A percentile compares a stretch with the other conserved stretches of the same genome.
Evolutionary conservation across 164 flowering plant genomes (phyloP).

Genomic region (Houttuynia cordata): DNA sequence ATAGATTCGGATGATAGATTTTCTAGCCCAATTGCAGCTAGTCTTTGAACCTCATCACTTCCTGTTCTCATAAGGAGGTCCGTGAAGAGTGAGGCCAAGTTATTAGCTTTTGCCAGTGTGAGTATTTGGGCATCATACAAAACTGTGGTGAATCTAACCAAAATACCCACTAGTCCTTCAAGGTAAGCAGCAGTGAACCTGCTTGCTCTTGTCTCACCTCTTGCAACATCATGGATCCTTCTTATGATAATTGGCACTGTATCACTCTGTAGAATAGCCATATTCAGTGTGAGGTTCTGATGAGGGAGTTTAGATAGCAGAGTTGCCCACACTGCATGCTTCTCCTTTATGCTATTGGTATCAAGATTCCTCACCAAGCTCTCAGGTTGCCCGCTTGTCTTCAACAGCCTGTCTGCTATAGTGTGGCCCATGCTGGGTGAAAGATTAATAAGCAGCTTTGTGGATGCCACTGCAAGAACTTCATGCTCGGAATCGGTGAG

Average conservation of each 20-base stretch:
- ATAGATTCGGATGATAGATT: slow-evolving; percentile 51
- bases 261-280: slow-evolving; percentile 36
- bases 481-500: slow-evolving; percentile 46
- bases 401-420: slow-evolving; percentile 52
- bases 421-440: slow-evolving; percentile 54
- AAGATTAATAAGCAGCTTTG: slow-evolving; percentile 42
- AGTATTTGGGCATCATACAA: slow-evolving; percentile 47
- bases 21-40: slow-evolving; percentile 57
- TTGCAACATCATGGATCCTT: slow-evolving; percentile 31
- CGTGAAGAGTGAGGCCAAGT: slow-evolving; percentile 43
- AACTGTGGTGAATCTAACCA: slow-evolving; percentile 63
- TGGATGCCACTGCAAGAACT: slow-evolving; percentile 42
- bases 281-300: slow-evolving; percentile 51
- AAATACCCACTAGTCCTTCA: slow-evolving; percentile 66
- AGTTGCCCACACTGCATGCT: slow-evolving; percentile 43
- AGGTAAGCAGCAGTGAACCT: slow-evolving; percentile 39
- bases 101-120: slow-evolving; percentile 30
- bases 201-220: slow-evolving; percentile 36
- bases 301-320: slow-evolving; percentile 62
- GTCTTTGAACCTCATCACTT: slow-evolving; percentile 59
- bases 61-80: slow-evolving; percentile 41
- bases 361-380: slow-evolving; percentile 30
- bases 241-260: slow-evolving; percentile 32
- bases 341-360: slow-evolving; percentile 34
- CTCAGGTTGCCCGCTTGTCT: slow-evolving; percentile 54